phyloP scores from a whole-genome alignment of 148 eudicot genomes.

The Rhododendron simsii region DNA sequence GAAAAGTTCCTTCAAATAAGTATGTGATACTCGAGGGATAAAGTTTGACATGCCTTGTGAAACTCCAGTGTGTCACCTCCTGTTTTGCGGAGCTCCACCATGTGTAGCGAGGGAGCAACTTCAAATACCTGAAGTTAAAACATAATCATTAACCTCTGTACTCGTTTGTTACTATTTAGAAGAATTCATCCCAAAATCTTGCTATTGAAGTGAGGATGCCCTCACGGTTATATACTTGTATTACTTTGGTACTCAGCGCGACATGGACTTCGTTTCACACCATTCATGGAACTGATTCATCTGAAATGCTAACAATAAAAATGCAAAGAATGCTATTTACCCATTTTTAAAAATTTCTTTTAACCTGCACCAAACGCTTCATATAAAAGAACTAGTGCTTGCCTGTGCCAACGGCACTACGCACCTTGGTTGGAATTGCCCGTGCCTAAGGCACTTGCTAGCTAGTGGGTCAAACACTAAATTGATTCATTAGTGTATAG shows the following conservation, averaged over 20 bases:
- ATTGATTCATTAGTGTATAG: no score
- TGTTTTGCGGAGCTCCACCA: constrained; percentile 83
- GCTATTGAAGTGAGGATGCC: neutral
- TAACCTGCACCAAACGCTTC: neutral
- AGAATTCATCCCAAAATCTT: neutral
- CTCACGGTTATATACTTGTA: neutral
- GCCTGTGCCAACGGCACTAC: no score
- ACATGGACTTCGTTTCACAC: neutral
- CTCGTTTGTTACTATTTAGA: neutral
- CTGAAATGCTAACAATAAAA: neutral
- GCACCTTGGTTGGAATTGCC: no score
- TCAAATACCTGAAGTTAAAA: constrained; percentile 61
- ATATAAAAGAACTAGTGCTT: no score
- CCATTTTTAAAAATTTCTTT: no score
- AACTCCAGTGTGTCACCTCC: constrained; percentile 90
- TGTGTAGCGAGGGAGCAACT: constrained; percentile 85
- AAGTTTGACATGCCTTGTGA: constrained; percentile 47
- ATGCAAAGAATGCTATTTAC: neutral
- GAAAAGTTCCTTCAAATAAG: neutral
- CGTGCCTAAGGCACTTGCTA: no score
- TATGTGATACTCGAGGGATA: neutral
- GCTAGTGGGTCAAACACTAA: no score
- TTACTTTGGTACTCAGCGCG: neutral
- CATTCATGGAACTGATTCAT: neutral
- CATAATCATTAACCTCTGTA: neutral